phyloP scores from a whole-genome alignment of 2,329 filamentous ascomycete species.

The Xylariaceae sp. region DNA sequence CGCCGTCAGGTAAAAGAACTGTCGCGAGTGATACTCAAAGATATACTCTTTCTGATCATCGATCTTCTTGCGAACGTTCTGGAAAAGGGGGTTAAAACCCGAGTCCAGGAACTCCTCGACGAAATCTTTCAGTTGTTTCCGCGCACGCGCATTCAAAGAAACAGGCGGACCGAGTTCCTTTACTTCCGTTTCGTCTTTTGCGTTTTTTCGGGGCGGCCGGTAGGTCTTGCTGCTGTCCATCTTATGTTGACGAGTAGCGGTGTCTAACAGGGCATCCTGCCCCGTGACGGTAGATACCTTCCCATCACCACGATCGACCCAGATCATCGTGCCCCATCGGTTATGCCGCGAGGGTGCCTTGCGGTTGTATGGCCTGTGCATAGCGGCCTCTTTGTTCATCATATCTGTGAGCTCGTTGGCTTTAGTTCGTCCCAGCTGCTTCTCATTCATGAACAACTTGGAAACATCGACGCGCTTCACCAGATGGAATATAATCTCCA shows the following conservation, averaged over 20 bases:
- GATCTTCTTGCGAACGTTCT: slow-evolving; percentile 79
- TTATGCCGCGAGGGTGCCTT: slow-evolving; percentile 83
- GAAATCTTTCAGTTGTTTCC: slow-evolving; percentile 71
- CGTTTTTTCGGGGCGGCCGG: slow-evolving; percentile 66
- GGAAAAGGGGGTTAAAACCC: slow-evolving; percentile 87
- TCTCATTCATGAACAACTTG: slow-evolving; percentile 79
- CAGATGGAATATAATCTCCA: slow-evolving; percentile 89
- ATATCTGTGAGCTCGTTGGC: slow-evolving; percentile 68
- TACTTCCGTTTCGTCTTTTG: slow-evolving; percentile 57
- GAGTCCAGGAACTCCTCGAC: slow-evolving; percentile 93
- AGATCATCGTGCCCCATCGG: slow-evolving; percentile 94
- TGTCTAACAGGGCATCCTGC: slow-evolving; percentile 74
- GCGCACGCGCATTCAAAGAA: slow-evolving; percentile 66
- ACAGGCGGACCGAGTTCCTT: slow-evolving; percentile 73
- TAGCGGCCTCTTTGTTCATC: slow-evolving; percentile 77
- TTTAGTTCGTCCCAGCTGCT: slow-evolving; percentile 62
- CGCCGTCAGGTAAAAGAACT: slow-evolving; percentile 86
- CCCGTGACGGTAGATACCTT: slow-evolving; percentile 84
- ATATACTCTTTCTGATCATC: slow-evolving; percentile 84
- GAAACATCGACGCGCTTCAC: slow-evolving; percentile 82
- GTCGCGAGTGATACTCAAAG: slow-evolving; percentile 67
- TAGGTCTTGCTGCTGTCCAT: slow-evolving; percentile 90
- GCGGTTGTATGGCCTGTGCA: slow-evolving; percentile 70
- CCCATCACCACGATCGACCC: slow-evolving; percentile 82
- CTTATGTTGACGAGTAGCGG: slow-evolving; percentile 69